Base-by-base conservation (phyloP, 2,329 filamentous ascomycete species). In the Talaromyces pinophilus region DNA sequence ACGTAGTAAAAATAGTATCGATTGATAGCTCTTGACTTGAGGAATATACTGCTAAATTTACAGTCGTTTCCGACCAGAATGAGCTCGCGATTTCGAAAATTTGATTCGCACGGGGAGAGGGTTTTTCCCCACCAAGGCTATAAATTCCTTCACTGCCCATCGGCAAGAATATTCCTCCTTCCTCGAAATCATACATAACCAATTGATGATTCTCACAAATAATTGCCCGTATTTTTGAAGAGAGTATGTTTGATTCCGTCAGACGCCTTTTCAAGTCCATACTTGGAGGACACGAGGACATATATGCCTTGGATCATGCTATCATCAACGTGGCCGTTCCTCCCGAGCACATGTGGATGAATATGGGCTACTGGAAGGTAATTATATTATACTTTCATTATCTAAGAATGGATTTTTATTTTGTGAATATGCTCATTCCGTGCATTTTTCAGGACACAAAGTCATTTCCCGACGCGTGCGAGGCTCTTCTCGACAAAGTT, bases 281-380 rank as follows among this genome's bases (percentile, higher is more conserved):
- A 11, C 6, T 46, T 10, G 42, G 42, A 19, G n/a, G 17, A 10
- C 42, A 19, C n/a, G 42, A 46, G 17, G 42, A 46, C n/a, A 19
- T 46, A 19, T 81, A 38, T 38, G 30, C 17, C 17, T 19, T 46
- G 17, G 82, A 84, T 22, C 86, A 87, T 77, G 86, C 84, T 68
- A 81, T 84, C 67, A 80, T 87, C 59, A 86, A 87, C 70, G 68
- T 85, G 28, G 74, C 78, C 22, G 72, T 83, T 0, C 81, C 82
- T 1, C 76, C 81, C 2, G 70, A 73, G 6, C 80, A 79, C 22
- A 86, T 87, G 85, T 88, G 86, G 85, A 88, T 88, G 85, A 88
- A 87, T 46, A 46, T 46, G n/a, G 42, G 42, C 8, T 46, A 46
- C 42, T 50, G 22, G 46, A 22, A 25, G 22, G 46, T 50, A 50